Evolutionary conservation across 352 stramenopile genomes (phyloP), one percentile per base, ranked within the genome.

Genomic region (Pythium scleroteichum): DNA sequence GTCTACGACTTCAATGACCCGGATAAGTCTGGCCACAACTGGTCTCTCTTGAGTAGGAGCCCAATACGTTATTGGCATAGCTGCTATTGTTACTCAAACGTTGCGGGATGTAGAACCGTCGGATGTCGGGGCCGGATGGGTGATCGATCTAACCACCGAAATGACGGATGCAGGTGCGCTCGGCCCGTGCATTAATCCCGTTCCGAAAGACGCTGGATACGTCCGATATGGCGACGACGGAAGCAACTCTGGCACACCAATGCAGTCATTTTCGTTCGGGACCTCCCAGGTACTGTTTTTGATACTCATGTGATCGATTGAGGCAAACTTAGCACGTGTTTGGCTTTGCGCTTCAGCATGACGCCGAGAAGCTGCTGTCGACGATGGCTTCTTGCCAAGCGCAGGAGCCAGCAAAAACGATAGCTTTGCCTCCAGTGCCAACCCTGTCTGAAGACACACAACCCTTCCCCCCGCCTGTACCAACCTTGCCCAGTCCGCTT

Each of bases 1-100:
- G 75, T 97, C 16, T 97, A 94, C 63, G 91, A 97, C 64, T 97
- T 97, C 61, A 97, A 97, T 64, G 90, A 97, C 64, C 85, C 82
- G 8, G 77, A 92, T 63, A 94, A 89, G 71, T 78, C 68, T 4
- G 78, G 81, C 19, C 66, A 55, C 52, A 93, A 93, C 66, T 93
- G 81, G 81, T 66, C 68, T n/a, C 68, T 90, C 20, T 53, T 87
- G n/a, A 71, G 76, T 86, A 65, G 51, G n/a, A n/a, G n/a, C n/a
- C n/a, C n/a, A n/a, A n/a, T n/a, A n/a, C n/a, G n/a, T n/a, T n/a
- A n/a, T n/a, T n/a, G n/a, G n/a, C n/a, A n/a, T n/a, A n/a, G n/a
- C n/a, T n/a, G n/a, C n/a, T 42, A 52, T 22, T 38, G 12, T 19
- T 19, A 23, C 24, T 33, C 38, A 9, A 19, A 10, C 9, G 9